A percentile compares a stretch with the other conserved stretches of the same genome.
Conservation (phyloP, 441 rosid genomes). For the Isatis lusitanica region DNA sequence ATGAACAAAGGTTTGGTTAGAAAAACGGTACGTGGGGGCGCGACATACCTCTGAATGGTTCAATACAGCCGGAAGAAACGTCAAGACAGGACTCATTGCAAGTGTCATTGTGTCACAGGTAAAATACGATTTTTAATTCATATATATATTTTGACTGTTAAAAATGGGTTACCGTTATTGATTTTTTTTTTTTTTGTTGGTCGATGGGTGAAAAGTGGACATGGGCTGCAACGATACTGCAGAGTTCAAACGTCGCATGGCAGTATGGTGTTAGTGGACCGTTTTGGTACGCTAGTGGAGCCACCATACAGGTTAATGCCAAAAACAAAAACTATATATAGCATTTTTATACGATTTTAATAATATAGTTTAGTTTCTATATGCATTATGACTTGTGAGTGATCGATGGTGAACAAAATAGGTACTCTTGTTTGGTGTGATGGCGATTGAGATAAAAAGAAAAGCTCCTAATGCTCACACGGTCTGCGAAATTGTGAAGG, state of each 20-base stretch:
- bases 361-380: conserved; percentile 25
- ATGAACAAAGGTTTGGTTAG: conserved; percentile 76
- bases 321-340: background rate
- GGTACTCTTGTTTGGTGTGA: conserved; percentile 85
- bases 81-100: conserved; percentile 92
- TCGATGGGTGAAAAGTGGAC: conserved; percentile 66
- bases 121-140: background rate
- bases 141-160: background rate
- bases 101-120: conserved; percentile 95
- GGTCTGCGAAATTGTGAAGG: conserved; percentile 88
- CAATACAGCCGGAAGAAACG: conserved; percentile 96
- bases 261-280: conserved; percentile 92
- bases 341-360: background rate
- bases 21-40: conserved; percentile 83
- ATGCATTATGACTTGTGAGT: background rate
- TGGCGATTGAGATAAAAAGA: conserved; percentile 96
- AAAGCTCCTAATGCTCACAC: conserved; percentile 95
- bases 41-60: conserved; percentile 94
- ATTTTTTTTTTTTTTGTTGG: background rate
- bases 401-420: conserved; percentile 27
- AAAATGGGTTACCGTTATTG: background rate
- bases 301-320: conserved; percentile 63
- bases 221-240: conserved; percentile 93
- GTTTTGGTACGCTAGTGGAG: conserved; percentile 98
- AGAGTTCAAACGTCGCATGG: conserved; percentile 98